Evolutionary conservation across 257 asterid genomes (phyloP).

Genomic region (Nicotiana undulata): DNA sequence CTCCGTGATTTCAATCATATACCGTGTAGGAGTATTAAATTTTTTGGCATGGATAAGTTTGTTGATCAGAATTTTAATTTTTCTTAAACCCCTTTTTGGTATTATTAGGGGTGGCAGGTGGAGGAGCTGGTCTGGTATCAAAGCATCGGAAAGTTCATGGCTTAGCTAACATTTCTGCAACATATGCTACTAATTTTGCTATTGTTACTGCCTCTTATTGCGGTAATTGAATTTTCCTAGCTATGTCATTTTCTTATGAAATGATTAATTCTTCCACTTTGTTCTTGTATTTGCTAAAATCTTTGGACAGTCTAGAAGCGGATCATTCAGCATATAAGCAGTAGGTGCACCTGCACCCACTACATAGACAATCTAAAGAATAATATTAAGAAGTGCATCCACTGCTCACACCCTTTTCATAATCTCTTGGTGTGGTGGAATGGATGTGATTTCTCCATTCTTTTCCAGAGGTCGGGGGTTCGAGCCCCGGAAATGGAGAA

Average conservation of each 20-base stretch:
- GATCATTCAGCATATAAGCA: neutral
- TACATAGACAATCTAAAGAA: too few species aligned
- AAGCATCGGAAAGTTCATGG: slow-evolving; percentile 65
- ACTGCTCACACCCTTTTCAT: neutral
- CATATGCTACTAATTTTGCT: slow-evolving; percentile 74
- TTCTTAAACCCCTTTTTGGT: neutral
- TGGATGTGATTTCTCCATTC: too few species aligned
- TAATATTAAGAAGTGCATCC: neutral
- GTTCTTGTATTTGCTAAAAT: too few species aligned
- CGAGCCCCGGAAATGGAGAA: too few species aligned
- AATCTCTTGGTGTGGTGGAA: neutral
- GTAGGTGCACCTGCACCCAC: neutral
- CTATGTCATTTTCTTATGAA: neutral
- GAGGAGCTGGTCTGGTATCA: slow-evolving; percentile 64
- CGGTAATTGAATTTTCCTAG: slow-evolving; percentile 32
- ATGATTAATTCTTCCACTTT: too few species aligned
- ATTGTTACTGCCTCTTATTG: slow-evolving; percentile 77
- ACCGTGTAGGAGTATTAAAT: neutral
- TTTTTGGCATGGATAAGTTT: neutral
- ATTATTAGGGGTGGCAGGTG: slow-evolving; percentile 65
- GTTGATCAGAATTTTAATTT: neutral
- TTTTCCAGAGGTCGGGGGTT: too few species aligned
- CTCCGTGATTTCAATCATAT: too few species aligned
- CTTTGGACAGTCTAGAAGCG: too few species aligned
- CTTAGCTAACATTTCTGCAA: slow-evolving; percentile 42